Evolutionary conservation across 2,329 filamentous ascomycete genomes (phyloP).

Genomic region (Fusarium guadeloupense): DNA sequence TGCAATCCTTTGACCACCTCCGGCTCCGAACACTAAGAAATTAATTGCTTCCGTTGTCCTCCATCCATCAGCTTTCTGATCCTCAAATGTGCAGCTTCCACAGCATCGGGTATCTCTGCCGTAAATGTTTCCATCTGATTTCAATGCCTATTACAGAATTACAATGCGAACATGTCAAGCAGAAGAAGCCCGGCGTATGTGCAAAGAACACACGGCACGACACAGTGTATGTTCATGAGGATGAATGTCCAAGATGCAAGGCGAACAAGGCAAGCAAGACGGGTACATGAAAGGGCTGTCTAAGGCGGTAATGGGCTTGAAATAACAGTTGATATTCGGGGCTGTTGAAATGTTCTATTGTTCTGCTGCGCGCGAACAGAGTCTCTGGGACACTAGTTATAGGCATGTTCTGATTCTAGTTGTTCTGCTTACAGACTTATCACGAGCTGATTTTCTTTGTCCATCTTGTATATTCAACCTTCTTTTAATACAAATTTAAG

Average conservation of each 20-base stretch:
- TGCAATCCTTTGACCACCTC: too few species aligned
- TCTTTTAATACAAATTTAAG: background rate
- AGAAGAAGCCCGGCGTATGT: background rate
- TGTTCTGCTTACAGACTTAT: background rate
- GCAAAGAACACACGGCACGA: background rate
- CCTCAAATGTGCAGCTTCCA: constrained; percentile 2
- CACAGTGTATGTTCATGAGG: constrained; percentile 14
- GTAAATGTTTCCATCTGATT: constrained; percentile 11
- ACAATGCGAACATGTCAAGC: constrained; percentile 2
- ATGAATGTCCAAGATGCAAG: constrained; percentile 15
- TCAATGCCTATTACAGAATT: constrained; percentile 10
- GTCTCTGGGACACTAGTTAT: accelerated
- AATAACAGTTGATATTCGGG: too few species aligned
- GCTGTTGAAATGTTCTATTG: too few species aligned
- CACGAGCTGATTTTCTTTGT: too few species aligned
- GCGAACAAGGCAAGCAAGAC: background rate
- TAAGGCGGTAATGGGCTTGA: too few species aligned
- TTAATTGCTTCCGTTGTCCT: too few species aligned
- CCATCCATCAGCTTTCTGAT: accelerated
- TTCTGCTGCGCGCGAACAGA: background rate
- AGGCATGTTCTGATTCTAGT: background rate
- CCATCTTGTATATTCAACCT: background rate
- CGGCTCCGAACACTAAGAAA: too few species aligned
- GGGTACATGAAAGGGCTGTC: background rate
- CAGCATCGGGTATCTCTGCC: constrained; percentile 15